A percentile compares a stretch with the other conserved stretches of the same genome.
Conservation (phyloP, 78 protist species). For the Dictyostelium brefeldianum region DNA sequence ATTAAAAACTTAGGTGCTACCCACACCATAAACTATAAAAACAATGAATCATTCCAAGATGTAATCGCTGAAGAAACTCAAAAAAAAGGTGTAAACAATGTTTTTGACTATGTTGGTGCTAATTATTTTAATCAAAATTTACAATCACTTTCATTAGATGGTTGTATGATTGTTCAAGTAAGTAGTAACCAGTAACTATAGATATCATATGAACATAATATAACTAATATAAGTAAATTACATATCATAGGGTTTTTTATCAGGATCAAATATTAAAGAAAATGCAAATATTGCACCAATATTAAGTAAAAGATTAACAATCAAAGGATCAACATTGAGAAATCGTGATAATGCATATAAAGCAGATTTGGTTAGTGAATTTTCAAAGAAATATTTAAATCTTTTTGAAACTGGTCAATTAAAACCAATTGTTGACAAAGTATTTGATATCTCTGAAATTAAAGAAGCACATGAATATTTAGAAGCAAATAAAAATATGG, state of each 20-base stretch:
- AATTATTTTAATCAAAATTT: slow-evolving; percentile 82
- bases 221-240: too few relatives aligned
- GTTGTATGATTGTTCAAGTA: slow-evolving; percentile 68
- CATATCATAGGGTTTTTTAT: slow-evolving; percentile 32
- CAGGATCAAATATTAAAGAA: slow-evolving; percentile 38
- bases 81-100: slow-evolving; percentile 43
- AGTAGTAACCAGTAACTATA: too few relatives aligned
- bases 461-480: slow-evolving; percentile 69
- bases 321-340: slow-evolving; percentile 83
- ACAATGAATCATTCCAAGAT: slow-evolving; percentile 16
- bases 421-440: slow-evolving; percentile 65
- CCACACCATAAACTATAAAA: slow-evolving; percentile 67
- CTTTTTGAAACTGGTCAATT: slow-evolving; percentile 57
- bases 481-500: slow-evolving; percentile 69
- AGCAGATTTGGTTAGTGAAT: slow-evolving; percentile 6
- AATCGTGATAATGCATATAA: slow-evolving; percentile 61
- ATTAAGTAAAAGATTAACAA: slow-evolving; percentile 51
- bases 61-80: slow-evolving; percentile 4
- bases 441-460: slow-evolving; percentile 41
- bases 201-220: too few relatives aligned
- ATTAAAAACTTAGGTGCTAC: slow-evolving; percentile 58
- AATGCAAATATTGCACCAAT: slow-evolving; percentile 46
- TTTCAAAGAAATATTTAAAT: background rate
- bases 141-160: slow-evolving; percentile 68
- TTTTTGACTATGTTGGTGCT: slow-evolving; percentile 82